Conservation (phyloP, 2,329 filamentous ascomycete genomes). For the Ophiostoma sp. region DNA sequence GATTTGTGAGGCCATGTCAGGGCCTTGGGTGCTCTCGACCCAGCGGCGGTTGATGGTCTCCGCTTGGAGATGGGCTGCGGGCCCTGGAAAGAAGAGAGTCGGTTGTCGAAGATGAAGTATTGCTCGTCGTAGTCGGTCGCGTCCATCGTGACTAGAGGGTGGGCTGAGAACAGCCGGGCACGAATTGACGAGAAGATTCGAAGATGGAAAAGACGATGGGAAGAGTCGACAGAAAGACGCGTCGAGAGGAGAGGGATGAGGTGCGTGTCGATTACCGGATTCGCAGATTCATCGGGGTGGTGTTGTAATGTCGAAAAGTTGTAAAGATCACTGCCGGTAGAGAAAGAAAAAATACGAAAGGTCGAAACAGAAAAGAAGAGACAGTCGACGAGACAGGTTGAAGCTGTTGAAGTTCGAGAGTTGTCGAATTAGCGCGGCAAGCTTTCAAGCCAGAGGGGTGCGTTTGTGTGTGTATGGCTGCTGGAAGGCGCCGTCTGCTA, state of each 20-base stretch:
- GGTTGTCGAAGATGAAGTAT: conserved; percentile 68
- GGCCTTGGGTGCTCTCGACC: conserved; percentile 57
- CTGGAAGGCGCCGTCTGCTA: background rate
- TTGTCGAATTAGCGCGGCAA: conserved; percentile 11
- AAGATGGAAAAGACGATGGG: background rate
- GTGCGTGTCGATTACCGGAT: background rate
- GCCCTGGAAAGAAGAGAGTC: conserved; percentile 76
- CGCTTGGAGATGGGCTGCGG: conserved; percentile 65
- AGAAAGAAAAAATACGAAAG: background rate
- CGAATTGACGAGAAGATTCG: background rate
- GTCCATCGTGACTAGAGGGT: conserved; percentile 28
- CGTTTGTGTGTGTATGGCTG: background rate
- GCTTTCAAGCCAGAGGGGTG: conserved; percentile 16
- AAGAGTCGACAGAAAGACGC: conserved; percentile 12
- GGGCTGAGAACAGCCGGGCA: background rate
- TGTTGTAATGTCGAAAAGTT: background rate
- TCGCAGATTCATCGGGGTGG: conserved; percentile 7
- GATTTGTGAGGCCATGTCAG: conserved; percentile 76
- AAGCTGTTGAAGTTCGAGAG: conserved; percentile 19
- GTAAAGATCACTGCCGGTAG: background rate
- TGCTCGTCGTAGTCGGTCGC: conserved; percentile 44
- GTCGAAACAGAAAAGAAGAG: background rate
- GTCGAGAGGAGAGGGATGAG: background rate
- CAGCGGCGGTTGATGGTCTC: conserved; percentile 65
- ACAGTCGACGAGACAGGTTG: conserved; percentile 1